Percentiles rank a stretch among this genome's conserved stretches.
Conservation (phyloP, 805 yeast genomes). For the Ogataea zsoltii region DNA sequence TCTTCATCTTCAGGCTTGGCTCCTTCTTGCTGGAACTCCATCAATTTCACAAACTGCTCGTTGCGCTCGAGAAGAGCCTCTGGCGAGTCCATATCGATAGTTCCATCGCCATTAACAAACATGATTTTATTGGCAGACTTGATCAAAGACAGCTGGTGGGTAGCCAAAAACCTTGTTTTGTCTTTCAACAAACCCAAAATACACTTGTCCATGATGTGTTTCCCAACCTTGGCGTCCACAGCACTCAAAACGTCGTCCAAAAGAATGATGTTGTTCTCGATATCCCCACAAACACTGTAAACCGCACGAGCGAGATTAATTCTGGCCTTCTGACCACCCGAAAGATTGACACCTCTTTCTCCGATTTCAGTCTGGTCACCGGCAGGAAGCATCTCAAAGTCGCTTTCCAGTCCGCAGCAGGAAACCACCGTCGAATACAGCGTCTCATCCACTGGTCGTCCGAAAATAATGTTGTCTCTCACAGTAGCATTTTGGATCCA, state of each 20-base stretch:
- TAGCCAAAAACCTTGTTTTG: constrained; percentile 74
- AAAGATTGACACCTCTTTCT: constrained; percentile 78
- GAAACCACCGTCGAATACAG: constrained; percentile 55
- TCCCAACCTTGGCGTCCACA: constrained; percentile 71
- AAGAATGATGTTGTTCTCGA: constrained; percentile 53
- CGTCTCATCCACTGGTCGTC: constrained; percentile 45
- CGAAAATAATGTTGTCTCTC: constrained; percentile 72
- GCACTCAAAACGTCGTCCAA: constrained; percentile 70
- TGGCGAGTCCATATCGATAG: constrained; percentile 59
- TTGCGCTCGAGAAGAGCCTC: constrained; percentile 49
- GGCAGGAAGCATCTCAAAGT: constrained; percentile 65
- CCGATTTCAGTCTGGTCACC: constrained; percentile 83
- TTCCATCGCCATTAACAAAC: constrained; percentile 66
- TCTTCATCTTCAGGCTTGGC: constrained; percentile 33
- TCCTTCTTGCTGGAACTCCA: constrained; percentile 40
- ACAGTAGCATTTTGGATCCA: constrained; percentile 87
- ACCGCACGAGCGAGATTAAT: constrained; percentile 69
- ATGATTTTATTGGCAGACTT: constrained; percentile 69
- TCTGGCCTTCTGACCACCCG: constrained; percentile 90
- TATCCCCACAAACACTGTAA: constrained; percentile 39
- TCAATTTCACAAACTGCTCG: constrained; percentile 37
- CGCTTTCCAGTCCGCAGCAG: constrained; percentile 68
- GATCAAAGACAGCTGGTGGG: constrained; percentile 78
- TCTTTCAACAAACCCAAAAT: constrained; percentile 54
- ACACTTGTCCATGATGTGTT: constrained; percentile 58